A percentile compares a stretch with the other conserved stretches of the same genome.
Conservation (phyloP, 2,329 filamentous ascomycete genomes). For the Thelonectria blattea region DNA sequence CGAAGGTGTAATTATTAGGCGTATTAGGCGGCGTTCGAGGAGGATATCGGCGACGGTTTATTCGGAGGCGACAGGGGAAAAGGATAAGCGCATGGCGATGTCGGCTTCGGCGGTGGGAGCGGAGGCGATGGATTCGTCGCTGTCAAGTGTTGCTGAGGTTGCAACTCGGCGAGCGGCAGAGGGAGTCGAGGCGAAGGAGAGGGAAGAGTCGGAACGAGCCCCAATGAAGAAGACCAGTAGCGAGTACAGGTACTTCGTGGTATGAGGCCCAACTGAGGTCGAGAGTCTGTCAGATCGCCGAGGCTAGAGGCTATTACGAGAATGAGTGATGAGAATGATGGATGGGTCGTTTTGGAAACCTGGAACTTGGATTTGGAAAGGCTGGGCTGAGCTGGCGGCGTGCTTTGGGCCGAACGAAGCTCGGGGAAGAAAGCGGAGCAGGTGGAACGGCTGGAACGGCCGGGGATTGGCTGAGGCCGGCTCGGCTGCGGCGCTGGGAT, state of each 20-base stretch:
- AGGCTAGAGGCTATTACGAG: background rate
- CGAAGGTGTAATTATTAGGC: background rate
- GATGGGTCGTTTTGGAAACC: slow-evolving; percentile 23
- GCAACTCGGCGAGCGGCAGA: background rate
- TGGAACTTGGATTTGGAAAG: slow-evolving; percentile 22
- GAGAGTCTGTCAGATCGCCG: background rate
- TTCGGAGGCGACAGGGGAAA: slow-evolving; percentile 8
- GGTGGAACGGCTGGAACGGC: background rate
- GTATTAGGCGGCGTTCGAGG: background rate
- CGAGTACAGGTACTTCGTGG: background rate
- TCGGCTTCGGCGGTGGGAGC: slow-evolving; percentile 7
- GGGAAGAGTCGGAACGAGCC: slow-evolving; percentile 1
- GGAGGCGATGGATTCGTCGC: slow-evolving; percentile 7
- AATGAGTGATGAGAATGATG: slow-evolving; percentile 10
- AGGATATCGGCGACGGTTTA: background rate
- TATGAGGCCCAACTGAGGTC: background rate
- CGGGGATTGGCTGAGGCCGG: slow-evolving; percentile 9
- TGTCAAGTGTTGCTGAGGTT: background rate
- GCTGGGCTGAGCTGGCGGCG: slow-evolving; percentile 21
- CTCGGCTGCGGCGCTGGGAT: slow-evolving; percentile 7
- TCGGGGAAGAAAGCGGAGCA: slow-evolving; percentile 17
- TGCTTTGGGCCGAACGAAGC: slow-evolving; percentile 18
- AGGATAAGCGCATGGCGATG: slow-evolving; percentile 23
- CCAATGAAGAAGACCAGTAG: slow-evolving; percentile 8
- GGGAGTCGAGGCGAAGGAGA: background rate